phyloP scores from a whole-genome alignment of 495 filamentous ascomycete species.

The Penicillium antarcticum region DNA sequence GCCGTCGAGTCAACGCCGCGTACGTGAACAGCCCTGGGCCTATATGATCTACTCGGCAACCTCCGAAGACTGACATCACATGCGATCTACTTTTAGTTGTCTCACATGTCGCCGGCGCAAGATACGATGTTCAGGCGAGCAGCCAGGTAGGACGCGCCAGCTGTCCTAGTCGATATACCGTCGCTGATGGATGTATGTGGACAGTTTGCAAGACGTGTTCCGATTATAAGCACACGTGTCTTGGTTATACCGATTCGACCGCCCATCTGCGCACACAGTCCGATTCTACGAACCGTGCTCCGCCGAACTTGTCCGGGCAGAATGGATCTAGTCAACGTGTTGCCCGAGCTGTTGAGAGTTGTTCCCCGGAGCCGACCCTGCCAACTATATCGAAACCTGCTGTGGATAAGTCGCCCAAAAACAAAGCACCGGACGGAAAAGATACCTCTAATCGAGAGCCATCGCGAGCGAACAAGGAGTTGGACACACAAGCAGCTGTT shows the following conservation, averaged over 20 bases:
- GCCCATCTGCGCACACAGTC: constrained; percentile 50
- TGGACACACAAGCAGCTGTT: constrained; percentile 23
- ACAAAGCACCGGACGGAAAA: constrained; percentile 16
- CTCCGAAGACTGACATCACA: constrained; percentile 13
- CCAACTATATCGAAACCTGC: constrained; percentile 4
- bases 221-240: constrained; percentile 69
- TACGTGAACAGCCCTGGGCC: constrained; percentile 41
- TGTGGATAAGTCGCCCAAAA: constrained; percentile 18
- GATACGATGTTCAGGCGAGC: constrained; percentile 78
- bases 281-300: constrained; percentile 27
- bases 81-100: constrained; percentile 48
- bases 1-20: constrained; percentile 78
- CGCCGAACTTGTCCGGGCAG: constrained; percentile 17
- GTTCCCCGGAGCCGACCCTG: constrained; percentile 26
- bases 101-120: constrained; percentile 79
- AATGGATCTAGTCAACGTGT: constrained; percentile 19
- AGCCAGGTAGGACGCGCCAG: constrained; percentile 45
- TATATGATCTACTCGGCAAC: constrained; percentile 1
- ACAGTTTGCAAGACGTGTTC: constrained; percentile 67
- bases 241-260: constrained; percentile 69
- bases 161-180: not conserved
- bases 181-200: not conserved
- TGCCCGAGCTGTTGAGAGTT: constrained; percentile 23
- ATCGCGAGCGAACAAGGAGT: constrained; percentile 26
- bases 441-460: constrained; percentile 20